These are phyloP conservation scores for Yamadazyma philogaea DNA, from an alignment of 805 yeast genomes.

Conservation along the genomic window DNA sequence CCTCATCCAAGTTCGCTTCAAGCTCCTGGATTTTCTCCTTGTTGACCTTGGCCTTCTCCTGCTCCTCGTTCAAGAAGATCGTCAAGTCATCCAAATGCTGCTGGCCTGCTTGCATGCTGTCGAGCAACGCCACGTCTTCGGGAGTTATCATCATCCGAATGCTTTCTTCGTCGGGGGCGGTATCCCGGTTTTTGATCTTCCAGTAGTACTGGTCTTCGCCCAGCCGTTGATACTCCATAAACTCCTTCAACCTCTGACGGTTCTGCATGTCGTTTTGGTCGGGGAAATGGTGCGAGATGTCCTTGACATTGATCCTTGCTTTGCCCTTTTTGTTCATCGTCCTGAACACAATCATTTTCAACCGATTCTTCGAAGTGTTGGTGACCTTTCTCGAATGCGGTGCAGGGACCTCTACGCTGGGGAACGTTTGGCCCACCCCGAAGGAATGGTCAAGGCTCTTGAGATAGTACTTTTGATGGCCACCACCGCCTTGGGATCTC, in stretches of 20 bases:
- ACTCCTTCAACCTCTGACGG: conserved; percentile 91
- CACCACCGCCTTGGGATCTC: conserved; percentile 78
- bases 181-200: conserved; percentile 67
- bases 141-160: conserved; percentile 84
- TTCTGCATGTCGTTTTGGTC: conserved; percentile 98
- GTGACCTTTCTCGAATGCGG: conserved; percentile 97
- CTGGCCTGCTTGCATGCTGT: conserved; percentile 92
- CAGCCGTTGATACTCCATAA: conserved; percentile 93
- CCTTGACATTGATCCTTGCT: conserved; percentile 77
- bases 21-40: conserved; percentile 25
- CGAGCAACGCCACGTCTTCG: conserved; percentile 83
- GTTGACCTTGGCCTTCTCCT: conserved; percentile 17
- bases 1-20: conserved; percentile 37
- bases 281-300: conserved; percentile 88
- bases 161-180: conserved; percentile 71
- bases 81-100: conserved; percentile 80
- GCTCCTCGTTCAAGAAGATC: conserved; percentile 37
- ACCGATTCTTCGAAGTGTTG: conserved; percentile 82
- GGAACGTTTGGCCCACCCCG: conserved; percentile 88
- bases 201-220: conserved; percentile 91
- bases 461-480: conserved; percentile 64
- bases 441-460: conserved; percentile 70
- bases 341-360: conserved; percentile 91
- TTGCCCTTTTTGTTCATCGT: conserved; percentile 73
- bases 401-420: conserved; percentile 94